Evolutionary conservation across 345 rosid genomes (phyloP), one percentile per base, ranked within the genome.

Genomic region (Eucalyptus cladocalyx): DNA sequence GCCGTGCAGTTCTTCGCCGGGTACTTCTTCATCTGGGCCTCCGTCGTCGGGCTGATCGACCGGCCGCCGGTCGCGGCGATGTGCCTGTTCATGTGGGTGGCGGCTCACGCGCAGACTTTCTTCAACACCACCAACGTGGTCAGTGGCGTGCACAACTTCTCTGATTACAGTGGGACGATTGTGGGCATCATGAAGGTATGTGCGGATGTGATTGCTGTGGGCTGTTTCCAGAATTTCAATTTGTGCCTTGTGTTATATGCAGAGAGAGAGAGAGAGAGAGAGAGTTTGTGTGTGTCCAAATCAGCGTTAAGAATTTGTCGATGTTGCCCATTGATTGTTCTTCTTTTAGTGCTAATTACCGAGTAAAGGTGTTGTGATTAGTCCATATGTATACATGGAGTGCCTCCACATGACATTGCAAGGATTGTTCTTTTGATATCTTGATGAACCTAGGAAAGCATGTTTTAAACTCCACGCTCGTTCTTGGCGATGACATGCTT

Each of bases 161-260:
- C 93, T 26, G 91, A 88, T 67, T 96, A 95, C 90, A 92, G 98
- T 86, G 99, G 99, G 88, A 96, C 99, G 30, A 95, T 95, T 49
- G 98, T 97, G 5, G 99, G 99, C 34, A 95, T 96, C 42, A 92
- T 96, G 97, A 97, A 96, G 99, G 99, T 96, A 89, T 45, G 34
- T 34, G 62, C 17, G 12, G 2, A 2, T 40, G 47, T 37, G 83
- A 37, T 76, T 37, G 45, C 7, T 19, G 83, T 11, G 28, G 47
- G 43, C 26, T 76, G 83, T 76, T 19, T 19, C 42, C 47, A 76
- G 45, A 76, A 76, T 76, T 76, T 40, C 45, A 3, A 37, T 37
- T 69, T 72, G 23, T 72, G 1, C 15, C 16, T 72, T 42, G 83
- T 72, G 45, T 21, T 72, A 21, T 72, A 2, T 37, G 83, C 4